phyloP scores from a whole-genome alignment of 2,329 filamentous ascomycete species.

The Xylariaceae sp. region DNA sequence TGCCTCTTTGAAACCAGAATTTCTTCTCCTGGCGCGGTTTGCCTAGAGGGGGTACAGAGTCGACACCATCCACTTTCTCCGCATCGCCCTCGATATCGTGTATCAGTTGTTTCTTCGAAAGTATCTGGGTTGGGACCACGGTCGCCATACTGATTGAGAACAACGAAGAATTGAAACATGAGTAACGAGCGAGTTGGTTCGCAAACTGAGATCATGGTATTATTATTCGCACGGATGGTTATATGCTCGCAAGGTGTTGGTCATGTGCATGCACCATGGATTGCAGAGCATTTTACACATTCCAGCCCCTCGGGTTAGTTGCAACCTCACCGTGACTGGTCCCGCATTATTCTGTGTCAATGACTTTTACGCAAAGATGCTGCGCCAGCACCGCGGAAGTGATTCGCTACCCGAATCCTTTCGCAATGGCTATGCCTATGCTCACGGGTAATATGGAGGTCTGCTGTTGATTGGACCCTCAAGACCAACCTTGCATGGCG shows the following conservation, averaged over 20 bases:
- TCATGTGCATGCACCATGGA: too few relatives aligned
- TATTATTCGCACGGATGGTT: too few relatives aligned
- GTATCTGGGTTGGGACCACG: conserved; percentile 16
- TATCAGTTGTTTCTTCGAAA: conserved; percentile 11
- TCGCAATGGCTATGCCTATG: neutral
- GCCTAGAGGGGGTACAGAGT: conserved; percentile 23
- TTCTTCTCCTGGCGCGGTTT: conserved; percentile 24
- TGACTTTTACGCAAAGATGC: neutral
- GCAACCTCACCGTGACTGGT: too few relatives aligned
- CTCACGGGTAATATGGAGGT: neutral
- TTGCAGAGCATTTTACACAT: too few relatives aligned
- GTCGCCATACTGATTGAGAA: conserved; percentile 20
- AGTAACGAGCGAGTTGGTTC: too few relatives aligned
- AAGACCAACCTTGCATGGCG: too few relatives aligned
- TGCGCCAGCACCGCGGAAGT: neutral
- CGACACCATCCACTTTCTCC: conserved; percentile 10
- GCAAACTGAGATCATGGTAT: too few relatives aligned
- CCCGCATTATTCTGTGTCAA: too few relatives aligned
- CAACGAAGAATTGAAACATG: too few relatives aligned
- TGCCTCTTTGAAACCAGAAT: conserved; percentile 33
- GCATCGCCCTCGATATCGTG: conserved; percentile 15
- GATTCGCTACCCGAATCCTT: neutral
- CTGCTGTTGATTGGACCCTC: neutral
- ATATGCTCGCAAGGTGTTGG: too few relatives aligned
- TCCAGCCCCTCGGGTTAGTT: too few relatives aligned